A percentile compares a stretch with the other conserved stretches of the same genome.
These are phyloP conservation scores for Penicillium sp. DNA, from an alignment of 2,329 filamentous ascomycete genomes.

Conservation along the genomic window DNA sequence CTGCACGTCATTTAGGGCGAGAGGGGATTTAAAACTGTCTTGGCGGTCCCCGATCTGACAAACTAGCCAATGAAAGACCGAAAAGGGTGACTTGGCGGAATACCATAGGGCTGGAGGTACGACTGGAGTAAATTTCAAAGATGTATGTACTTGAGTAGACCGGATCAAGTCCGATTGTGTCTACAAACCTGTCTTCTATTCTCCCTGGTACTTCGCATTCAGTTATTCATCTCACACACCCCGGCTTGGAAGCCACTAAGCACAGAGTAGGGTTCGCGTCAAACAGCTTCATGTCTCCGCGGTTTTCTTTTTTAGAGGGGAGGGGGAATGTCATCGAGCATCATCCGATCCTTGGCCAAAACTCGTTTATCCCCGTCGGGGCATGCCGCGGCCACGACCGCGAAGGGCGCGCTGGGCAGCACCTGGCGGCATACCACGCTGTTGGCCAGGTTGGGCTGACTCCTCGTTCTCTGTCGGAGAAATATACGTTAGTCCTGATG, in stretches of 20 bases:
- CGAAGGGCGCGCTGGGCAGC: slow-evolving; percentile 86
- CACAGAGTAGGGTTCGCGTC: background rate
- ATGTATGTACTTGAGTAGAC: slow-evolving; percentile 10
- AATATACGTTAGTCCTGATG: slow-evolving; percentile 17
- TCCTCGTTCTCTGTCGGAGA: slow-evolving; percentile 72
- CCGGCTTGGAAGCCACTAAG: slow-evolving; percentile 11
- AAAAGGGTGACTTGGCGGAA: no score
- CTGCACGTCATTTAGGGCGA: no score
- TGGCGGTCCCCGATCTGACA: no score
- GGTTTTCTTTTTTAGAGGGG: slow-evolving; percentile 7
- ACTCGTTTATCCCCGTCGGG: slow-evolving; percentile 41
- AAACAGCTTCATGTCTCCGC: background rate
- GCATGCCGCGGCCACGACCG: slow-evolving; percentile 85
- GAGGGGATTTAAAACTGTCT: no score
- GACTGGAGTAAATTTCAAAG: background rate
- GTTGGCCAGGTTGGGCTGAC: slow-evolving; percentile 76
- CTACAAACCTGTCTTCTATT: slow-evolving; percentile 14
- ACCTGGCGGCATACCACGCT: slow-evolving; percentile 68
- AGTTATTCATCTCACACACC: slow-evolving; percentile 11
- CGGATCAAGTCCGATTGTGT: slow-evolving; percentile 6
- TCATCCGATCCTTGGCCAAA: slow-evolving; percentile 27
- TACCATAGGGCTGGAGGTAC: no score
- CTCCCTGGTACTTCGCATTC: slow-evolving; percentile 11
- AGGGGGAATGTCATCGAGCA: slow-evolving; percentile 15
- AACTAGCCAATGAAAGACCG: no score